These are phyloP conservation scores for Orbilia brochopaga DNA, from an alignment of 2,329 filamentous ascomycete genomes.

Conservation along the genomic window DNA sequence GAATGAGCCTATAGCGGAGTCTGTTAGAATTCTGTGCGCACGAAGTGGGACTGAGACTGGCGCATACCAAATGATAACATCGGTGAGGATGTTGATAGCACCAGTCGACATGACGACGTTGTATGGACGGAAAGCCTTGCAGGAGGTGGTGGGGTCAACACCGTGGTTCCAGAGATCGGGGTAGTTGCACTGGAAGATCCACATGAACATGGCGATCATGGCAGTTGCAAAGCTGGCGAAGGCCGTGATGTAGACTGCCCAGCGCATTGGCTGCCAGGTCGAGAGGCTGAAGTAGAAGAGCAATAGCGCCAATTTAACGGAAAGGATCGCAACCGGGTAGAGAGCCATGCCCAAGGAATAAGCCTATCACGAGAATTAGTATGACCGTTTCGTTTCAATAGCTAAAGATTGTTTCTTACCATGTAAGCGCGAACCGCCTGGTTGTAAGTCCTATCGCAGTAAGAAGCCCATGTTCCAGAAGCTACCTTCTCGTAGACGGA, in stretches of 20 bases:
- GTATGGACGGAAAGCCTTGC: slow-evolving; percentile 19
- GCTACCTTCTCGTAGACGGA: slow-evolving; percentile 39
- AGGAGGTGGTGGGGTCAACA: slow-evolving; percentile 43
- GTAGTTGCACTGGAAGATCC: slow-evolving; percentile 49
- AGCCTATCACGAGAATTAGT: slow-evolving; percentile 6
- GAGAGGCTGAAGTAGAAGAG: slow-evolving; percentile 45
- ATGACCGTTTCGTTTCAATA: slow-evolving; percentile 4
- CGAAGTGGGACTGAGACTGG: slow-evolving; percentile 22
- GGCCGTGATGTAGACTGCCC: slow-evolving; percentile 40
- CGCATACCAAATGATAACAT: slow-evolving; percentile 49
- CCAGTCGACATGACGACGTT: slow-evolving; percentile 42
- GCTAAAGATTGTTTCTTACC: neutral
- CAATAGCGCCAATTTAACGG: slow-evolving; percentile 46
- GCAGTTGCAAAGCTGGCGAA: slow-evolving; percentile 42
- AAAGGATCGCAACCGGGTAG: slow-evolving; percentile 46
- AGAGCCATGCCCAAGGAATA: slow-evolving; percentile 48
- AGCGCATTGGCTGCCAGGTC: slow-evolving; percentile 47
- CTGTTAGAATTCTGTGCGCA: slow-evolving; percentile 32
- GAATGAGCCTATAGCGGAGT: slow-evolving; percentile 40
- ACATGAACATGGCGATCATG: slow-evolving; percentile 46
- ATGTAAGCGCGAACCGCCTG: slow-evolving; percentile 9
- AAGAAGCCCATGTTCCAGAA: slow-evolving; percentile 31
- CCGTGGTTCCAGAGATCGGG: slow-evolving; percentile 45
- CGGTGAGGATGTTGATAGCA: slow-evolving; percentile 46
- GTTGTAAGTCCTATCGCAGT: slow-evolving; percentile 43